Base-by-base conservation (phyloP, 768 basidiomycete species). In the Amanita fuliginea region DNA sequence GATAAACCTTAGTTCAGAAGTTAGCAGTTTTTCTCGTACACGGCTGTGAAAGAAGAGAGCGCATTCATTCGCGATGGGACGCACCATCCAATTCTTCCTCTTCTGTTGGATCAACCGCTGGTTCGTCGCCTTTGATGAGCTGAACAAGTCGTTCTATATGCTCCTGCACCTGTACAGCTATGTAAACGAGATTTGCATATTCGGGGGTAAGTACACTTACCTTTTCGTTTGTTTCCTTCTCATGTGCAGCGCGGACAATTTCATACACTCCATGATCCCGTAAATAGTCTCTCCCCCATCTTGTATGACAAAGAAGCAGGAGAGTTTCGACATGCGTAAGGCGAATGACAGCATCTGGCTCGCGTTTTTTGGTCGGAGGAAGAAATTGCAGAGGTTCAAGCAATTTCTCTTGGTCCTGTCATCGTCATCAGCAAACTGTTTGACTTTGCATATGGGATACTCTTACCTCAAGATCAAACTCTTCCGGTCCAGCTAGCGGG, bases 401-500 rank as follows among this genome's bases (percentile, higher is more conserved):
- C 0, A 99, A 74, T 37, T 79, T 80, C 56, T 99, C 96, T 70
- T 91, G 86, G 36, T 90, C 89, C 86, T 95, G 26, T 22, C 40
- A 19, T 39, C 24, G 35, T 1, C 24, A 11, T 42, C 39, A 13
- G 39, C 30, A 26, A 6, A n/a, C n/a, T n/a, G n/a, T n/a, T n/a
- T n/a, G n/a, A n/a, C n/a, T n/a, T n/a, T n/a, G n/a, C n/a, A n/a
- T n/a, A n/a, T 32, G 7, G 22, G 16, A 16, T 18, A 41, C 19
- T 48, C 71, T 47, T 56, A 89, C 90, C 53, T 97, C 94, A 1
- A 95, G 72, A 50, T 96, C 93, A 52, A 89, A 83, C 64, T 98
- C 96, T 64, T 98, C 96, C 1, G 92, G 86, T 5, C 95, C 94
- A 36, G 95, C 92, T 2, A 99, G 71, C 0, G 96, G 95, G 0